Evolutionary conservation across 257 asterid genomes (phyloP).

Genomic region (Fraxinus excelsior): DNA sequence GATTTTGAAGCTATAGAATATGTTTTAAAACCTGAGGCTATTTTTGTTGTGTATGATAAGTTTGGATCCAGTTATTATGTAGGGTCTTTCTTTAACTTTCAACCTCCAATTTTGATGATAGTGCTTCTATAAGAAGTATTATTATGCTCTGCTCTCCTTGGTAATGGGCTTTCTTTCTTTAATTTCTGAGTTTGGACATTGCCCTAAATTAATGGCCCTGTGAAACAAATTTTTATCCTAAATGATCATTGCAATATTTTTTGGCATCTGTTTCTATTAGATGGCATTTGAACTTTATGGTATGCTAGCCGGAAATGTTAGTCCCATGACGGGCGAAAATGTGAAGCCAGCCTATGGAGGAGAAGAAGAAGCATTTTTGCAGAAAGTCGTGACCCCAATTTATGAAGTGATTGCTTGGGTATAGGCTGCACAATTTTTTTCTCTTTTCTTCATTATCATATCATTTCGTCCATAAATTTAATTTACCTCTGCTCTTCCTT

Average conservation of each 20-base stretch:
- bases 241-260: conserved; percentile 11
- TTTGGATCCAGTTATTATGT: conserved; percentile 9
- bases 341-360: conserved; percentile 81
- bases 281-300: conserved; percentile 81
- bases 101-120: not conserved
- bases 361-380: conserved; percentile 67
- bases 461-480: not conserved
- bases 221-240: conserved; percentile 6
- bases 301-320: conserved; percentile 71
- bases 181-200: not conserved
- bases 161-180: not conserved
- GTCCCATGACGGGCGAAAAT: conserved; percentile 73
- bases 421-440: conserved; percentile 24
- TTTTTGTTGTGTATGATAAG: not conserved
- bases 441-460: not conserved
- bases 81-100: conserved; percentile 10
- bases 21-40: not conserved
- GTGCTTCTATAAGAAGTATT: not conserved
- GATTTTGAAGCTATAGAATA: not conserved
- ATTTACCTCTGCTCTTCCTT: not conserved
- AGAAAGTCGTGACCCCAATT: conserved; percentile 68
- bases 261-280: conserved; percentile 30
- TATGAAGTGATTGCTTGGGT: conserved; percentile 68
- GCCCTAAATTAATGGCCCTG: not conserved
- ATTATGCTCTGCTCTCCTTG: not conserved